A percentile compares a stretch with the other conserved stretches of the same genome.
These are phyloP conservation scores for Hevea brasiliensis DNA, from an alignment of 345 rosid genomes.

Conservation along the genomic window DNA sequence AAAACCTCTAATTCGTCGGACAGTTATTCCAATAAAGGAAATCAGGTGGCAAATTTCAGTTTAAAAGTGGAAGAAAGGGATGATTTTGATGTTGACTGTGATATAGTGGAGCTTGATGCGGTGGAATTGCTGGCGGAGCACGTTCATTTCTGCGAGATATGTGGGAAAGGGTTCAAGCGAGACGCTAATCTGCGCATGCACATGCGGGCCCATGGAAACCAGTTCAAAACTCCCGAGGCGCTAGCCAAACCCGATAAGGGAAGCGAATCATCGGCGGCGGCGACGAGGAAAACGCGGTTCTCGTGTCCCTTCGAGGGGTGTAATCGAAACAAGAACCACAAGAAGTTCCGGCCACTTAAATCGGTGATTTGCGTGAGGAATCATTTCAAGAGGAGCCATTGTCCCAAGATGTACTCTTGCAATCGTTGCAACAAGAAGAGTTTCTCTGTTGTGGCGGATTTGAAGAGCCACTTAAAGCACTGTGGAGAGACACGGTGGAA, in stretches of 20 bases:
- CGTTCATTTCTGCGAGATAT: slow-evolving; percentile 64
- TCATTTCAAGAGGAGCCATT: slow-evolving; percentile 79
- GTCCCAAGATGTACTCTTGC: slow-evolving; percentile 67
- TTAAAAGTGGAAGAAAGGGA: slow-evolving; percentile 11
- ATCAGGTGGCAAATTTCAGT: neutral
- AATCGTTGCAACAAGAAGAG: slow-evolving; percentile 59
- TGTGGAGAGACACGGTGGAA: slow-evolving; percentile 66
- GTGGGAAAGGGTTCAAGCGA: slow-evolving; percentile 76
- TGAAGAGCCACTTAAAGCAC: slow-evolving; percentile 67
- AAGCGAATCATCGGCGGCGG: neutral
- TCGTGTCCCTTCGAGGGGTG: slow-evolving; percentile 73
- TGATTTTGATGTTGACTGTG: slow-evolving; percentile 29
- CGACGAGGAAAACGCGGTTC: slow-evolving; percentile 34
- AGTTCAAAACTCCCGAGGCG: slow-evolving; percentile 64
- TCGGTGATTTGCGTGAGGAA: slow-evolving; percentile 64
- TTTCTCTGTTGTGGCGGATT: slow-evolving; percentile 59
- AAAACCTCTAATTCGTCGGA: neutral
- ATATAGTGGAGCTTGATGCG: slow-evolving; percentile 57
- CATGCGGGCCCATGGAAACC: slow-evolving; percentile 77
- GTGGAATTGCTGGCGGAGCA: slow-evolving; percentile 66
- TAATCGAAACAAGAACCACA: slow-evolving; percentile 54
- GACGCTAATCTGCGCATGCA: slow-evolving; percentile 81
- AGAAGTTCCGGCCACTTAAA: slow-evolving; percentile 55
- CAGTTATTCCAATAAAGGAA: neutral
- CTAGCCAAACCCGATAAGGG: slow-evolving; percentile 41